Evolutionary conservation across 805 yeast species (phyloP), one percentile per base, ranked within the genome.

Genomic region (Wickerhamomyces queroliae): DNA sequence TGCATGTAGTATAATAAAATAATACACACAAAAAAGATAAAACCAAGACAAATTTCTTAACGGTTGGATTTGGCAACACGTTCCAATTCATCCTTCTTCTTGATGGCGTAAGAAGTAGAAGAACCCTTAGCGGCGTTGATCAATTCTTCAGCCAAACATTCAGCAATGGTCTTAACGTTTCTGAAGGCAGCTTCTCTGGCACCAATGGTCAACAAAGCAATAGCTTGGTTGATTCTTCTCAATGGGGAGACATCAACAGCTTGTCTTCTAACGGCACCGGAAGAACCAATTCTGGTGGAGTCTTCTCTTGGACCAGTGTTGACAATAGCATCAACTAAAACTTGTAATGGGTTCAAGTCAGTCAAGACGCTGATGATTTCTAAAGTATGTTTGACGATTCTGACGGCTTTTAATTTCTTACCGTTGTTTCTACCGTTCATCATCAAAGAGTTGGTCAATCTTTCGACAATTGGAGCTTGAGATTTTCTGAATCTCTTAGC

Each of bases 401-500:
- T 90, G 62, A 93, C 98, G 63, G 99, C 99, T 86, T 91, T 90
- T 74, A 95, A 87, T 80, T 93, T 93, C 84, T 93, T 93, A 83
- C 99, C 99, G 85, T 95, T 93, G 95, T 93, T 93, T 82, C 98
- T 91, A 80, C 99, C 99, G 85, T 93, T 90, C 99, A 93, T 93
- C 99, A 93, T 93, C 70, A 93, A 80, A 54, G 99, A 85, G 91
- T 93, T 91, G 76, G 98, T 91, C 72, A 93, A 81, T 83, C 99
- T 91, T 84, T 93, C 99, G 61, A 93, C 72, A 72, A 93, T 83
- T 67, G 98, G 98, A 79, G 97, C 90, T 81, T 93, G 99, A 59
- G 98, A 93, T 85, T 93, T 93, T 84, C 98, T 90, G 86, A 93
- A 93, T 77, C 99, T 90, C 88, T 93, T 93, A 76, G 87, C 72